Evolutionary conservation across 2,329 filamentous ascomycete genomes (phyloP), one percentile per base, ranked within the genome.

Genomic region (Herpomyces periplanetae): DNA sequence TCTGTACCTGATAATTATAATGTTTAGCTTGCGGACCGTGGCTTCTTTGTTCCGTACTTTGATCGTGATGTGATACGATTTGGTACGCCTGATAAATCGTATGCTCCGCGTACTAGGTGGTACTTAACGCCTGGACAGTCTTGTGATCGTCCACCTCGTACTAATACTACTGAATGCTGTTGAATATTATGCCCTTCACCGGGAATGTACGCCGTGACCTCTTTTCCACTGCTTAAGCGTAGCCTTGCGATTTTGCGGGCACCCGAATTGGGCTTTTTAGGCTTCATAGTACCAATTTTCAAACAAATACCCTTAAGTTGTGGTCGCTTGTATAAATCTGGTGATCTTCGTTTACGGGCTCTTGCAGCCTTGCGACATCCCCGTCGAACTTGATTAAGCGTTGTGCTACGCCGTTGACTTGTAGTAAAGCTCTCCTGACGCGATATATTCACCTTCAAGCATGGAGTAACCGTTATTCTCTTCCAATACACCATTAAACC

Each of bases 81-180:
- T 10, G 58, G 60, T 27, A 96, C 80, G 47, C 80, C 80, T 47
- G 87, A 73, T 54, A 96, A 40, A 52, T 96, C 80, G 41, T 87
- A 45, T 9, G 73, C 68, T 13, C 80, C 80, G 35, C 80, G 49
- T 16, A 96, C 66, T 32, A 88, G 45, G 40, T 84, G 69, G 38
- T 96, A 96, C 35, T 73, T 61, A 41, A 96, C 80, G 59, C 80
- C 80, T 25, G 80, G 80, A 45, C 80, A 96, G 58, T 96, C 80
- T 51, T 91, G 80, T 27, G 57, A 59, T 36, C 80, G 51, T 2
- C 80, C 80, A 23, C 80, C 80, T 28, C 80, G 51, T n/a, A 96
- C 73, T 28, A 91, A 47, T 21, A 96, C 80, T 17, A 96, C 80
- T 31, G 65, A 84, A 47, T 96, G 84, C 50, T 91, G 80, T 49